These are phyloP conservation scores for Forsythia suspensa DNA, from an alignment of 257 asterid species.

Conservation along the genomic window DNA sequence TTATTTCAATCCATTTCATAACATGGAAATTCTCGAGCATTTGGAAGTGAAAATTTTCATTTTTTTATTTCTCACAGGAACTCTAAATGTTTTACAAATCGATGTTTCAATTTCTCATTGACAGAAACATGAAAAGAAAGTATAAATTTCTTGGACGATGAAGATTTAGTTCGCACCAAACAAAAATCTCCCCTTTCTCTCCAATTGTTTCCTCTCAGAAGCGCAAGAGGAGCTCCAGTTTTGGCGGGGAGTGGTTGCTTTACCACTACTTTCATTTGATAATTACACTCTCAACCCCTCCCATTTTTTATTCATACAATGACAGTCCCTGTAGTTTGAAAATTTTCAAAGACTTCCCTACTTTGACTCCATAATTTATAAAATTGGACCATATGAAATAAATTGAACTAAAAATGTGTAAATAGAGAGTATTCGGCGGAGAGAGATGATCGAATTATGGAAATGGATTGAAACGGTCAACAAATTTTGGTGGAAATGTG, in stretches of 20 bases:
- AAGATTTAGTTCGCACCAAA: not conserved
- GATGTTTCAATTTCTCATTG: not conserved
- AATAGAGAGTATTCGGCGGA: too few species aligned
- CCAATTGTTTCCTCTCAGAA: slow-evolving; percentile 21
- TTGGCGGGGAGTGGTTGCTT: slow-evolving; percentile 45
- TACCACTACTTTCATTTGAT: slow-evolving; percentile 17
- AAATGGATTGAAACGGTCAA: too few species aligned
- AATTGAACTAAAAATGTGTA: too few species aligned
- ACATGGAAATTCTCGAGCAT: slow-evolving; percentile 24
- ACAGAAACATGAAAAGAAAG: not conserved
- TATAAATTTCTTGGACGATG: not conserved
- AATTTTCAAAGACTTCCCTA: too few species aligned
- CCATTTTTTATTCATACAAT: not conserved
- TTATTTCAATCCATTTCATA: slow-evolving; percentile 1
- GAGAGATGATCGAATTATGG: too few species aligned
- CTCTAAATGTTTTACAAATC: slow-evolving; percentile 13
- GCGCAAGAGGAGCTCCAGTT: slow-evolving; percentile 49
- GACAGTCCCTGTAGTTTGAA: not conserved
- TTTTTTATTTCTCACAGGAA: slow-evolving; percentile 6
- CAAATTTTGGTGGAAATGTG: too few species aligned
- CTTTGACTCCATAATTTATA: too few species aligned
- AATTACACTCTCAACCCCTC: not conserved
- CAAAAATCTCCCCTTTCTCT: slow-evolving; percentile 17
- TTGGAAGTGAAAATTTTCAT: not conserved
- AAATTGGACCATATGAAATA: too few species aligned